These are phyloP conservation scores for Cryptococcus sp. DNA, from an alignment of 1,284 basidiomycete genomes.

Conservation along the genomic window DNA sequence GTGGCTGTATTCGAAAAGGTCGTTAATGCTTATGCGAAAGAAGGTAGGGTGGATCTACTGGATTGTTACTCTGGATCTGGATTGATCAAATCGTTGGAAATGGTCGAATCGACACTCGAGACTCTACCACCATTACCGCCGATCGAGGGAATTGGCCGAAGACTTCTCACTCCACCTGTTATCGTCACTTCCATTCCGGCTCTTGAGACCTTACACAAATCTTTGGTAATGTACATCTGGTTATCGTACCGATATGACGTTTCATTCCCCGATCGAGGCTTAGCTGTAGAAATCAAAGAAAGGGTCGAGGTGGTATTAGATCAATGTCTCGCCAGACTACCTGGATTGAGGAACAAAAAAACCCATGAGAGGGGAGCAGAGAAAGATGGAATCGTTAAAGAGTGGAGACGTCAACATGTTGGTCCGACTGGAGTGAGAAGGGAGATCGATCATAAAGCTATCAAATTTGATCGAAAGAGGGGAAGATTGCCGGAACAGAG, in stretches of 20 bases:
- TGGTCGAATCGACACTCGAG: constrained; percentile 49
- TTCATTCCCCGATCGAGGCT: constrained; percentile 60
- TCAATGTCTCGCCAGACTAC: constrained; percentile 42
- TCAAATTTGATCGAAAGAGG: constrained; percentile 8
- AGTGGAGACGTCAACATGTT: constrained; percentile 16
- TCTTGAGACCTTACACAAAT: constrained; percentile 79
- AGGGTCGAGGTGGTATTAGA: constrained; percentile 67
- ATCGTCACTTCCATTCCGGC: constrained; percentile 37
- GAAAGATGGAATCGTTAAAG: constrained; percentile 9
- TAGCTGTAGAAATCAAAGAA: constrained; percentile 58
- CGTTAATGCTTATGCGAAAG: constrained; percentile 44
- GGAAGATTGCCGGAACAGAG: constrained; percentile 1
- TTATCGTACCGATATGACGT: constrained; percentile 71
- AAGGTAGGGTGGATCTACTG: constrained; percentile 46
- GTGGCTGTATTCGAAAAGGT: constrained; percentile 44
- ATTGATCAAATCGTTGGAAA: constrained; percentile 51
- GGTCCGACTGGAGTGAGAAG: constrained; percentile 13
- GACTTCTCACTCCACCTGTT: constrained; percentile 27
- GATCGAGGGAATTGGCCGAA: constrained; percentile 12
- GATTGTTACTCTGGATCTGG: constrained; percentile 42
- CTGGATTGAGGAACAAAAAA: constrained; percentile 34
- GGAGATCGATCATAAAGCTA: constrained; percentile 8
- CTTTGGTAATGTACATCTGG: constrained; percentile 84
- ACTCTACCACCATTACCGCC: constrained; percentile 28
- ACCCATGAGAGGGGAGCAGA: constrained; percentile 8